A percentile compares a stretch with the other conserved stretches of the same genome.
These are phyloP conservation scores for Apophysomyces elegans DNA, from an alignment of 371 early-diverging fungal species.

Conservation along the genomic window DNA sequence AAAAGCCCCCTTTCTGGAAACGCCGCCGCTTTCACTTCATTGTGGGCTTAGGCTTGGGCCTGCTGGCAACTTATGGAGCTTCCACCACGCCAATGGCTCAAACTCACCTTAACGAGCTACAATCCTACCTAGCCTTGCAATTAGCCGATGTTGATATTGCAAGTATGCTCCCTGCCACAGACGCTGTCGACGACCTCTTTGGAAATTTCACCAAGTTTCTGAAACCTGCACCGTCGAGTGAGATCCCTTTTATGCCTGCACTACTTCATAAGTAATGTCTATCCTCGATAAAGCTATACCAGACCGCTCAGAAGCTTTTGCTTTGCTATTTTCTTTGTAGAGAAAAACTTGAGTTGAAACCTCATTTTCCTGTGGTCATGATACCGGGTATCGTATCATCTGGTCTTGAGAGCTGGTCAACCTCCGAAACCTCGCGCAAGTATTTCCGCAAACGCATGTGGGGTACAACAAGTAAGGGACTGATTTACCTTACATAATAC, in stretches of 20 bases:
- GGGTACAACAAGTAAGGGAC: conserved; percentile 74
- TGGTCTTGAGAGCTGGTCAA: conserved; percentile 88
- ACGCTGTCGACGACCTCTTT: conserved; percentile 67
- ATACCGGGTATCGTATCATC: conserved; percentile 91
- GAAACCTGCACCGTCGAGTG: conserved; percentile 46
- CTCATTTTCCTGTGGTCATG: conserved; percentile 74
- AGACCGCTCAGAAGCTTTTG: too few species aligned
- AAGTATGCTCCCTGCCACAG: conserved; percentile 65
- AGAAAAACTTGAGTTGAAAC: conserved; percentile 30
- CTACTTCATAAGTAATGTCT: conserved; percentile 33
- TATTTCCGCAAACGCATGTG: conserved; percentile 90
- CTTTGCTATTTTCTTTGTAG: too few species aligned
- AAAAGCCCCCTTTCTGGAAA: conserved; percentile 25
- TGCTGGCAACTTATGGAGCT: conserved; percentile 30
- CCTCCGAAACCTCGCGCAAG: conserved; percentile 66
- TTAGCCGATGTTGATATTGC: conserved; percentile 63
- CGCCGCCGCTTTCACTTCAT: conserved; percentile 31
- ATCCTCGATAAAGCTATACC: too few species aligned
- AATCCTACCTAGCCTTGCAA: conserved; percentile 35
- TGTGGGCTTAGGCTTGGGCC: conserved; percentile 31
- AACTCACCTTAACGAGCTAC: conserved; percentile 30
- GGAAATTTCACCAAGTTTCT: conserved; percentile 60
- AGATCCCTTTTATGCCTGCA: conserved; percentile 50
- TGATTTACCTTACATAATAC: conserved; percentile 24
- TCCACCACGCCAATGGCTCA: conserved; percentile 36